These are phyloP conservation scores for Gryganskiella cystojenkinii DNA, from an alignment of 192 early-diverging fungal species.

Conservation along the genomic window DNA sequence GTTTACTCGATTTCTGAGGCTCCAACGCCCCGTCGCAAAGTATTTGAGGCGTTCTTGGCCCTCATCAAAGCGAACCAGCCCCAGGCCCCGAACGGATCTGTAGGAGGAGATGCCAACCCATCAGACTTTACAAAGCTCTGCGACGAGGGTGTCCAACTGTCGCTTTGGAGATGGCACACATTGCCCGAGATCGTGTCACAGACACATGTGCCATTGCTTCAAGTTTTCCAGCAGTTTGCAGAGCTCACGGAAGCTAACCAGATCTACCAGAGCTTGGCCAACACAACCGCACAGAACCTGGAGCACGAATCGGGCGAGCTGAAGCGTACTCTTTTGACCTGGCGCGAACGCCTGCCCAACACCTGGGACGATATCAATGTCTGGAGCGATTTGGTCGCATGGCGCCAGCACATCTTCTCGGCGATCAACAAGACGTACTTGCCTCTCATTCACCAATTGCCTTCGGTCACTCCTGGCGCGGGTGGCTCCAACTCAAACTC, in stretches of 20 bases:
- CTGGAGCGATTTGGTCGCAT: conserved; percentile 98
- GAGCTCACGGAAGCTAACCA: conserved; percentile 93
- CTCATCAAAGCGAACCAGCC: conserved; percentile 74
- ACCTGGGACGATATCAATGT: conserved; percentile 97
- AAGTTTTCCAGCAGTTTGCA: conserved; percentile 96
- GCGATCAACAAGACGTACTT: conserved; percentile 97
- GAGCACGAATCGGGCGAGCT: conserved; percentile 89
- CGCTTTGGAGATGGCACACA: conserved; percentile 90
- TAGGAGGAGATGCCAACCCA: conserved; percentile 65
- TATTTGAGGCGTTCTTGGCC: conserved; percentile 89
- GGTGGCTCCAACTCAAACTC: conserved; percentile 76
- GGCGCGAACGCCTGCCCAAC: conserved; percentile 97
- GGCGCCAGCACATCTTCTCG: conserved; percentile 97
- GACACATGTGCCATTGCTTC: conserved; percentile 88
- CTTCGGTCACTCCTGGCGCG: conserved; percentile 60
- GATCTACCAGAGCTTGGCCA: conserved; percentile 85
- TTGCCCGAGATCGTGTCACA: conserved; percentile 87
- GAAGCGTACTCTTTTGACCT: conserved; percentile 90
- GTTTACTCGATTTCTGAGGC: conserved; percentile 64
- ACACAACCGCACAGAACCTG: conserved; percentile 85
- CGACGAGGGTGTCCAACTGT: conserved; percentile 87
- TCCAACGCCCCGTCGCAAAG: conserved; percentile 75
- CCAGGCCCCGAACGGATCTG: conserved; percentile 55
- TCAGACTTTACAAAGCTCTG: conserved; percentile 82
- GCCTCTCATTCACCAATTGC: conserved; percentile 74